phyloP scores from a whole-genome alignment of 2,329 filamentous ascomycete species.

The Colletotrichum costaricense region DNA sequence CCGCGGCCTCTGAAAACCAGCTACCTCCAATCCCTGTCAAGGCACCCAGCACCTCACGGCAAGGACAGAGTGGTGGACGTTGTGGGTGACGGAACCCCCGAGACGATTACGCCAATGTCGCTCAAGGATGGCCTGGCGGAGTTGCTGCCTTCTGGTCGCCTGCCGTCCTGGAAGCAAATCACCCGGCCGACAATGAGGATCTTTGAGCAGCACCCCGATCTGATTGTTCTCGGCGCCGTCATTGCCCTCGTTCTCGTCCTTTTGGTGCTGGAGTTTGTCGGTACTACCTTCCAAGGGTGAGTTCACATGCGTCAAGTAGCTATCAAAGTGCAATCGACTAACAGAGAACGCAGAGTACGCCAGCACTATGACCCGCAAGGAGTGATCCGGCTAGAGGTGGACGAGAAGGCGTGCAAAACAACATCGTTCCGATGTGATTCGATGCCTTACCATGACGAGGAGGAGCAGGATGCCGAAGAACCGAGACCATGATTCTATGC shows the following conservation, averaged over 20 bases:
- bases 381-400: constrained; percentile 17
- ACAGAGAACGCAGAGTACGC: constrained; percentile 10
- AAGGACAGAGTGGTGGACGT: constrained; percentile 34
- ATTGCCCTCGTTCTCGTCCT: constrained; percentile 26
- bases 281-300: constrained; percentile 32
- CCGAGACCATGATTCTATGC: not conserved
- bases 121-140: constrained; percentile 17
- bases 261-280: constrained; percentile 28
- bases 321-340: not conserved
- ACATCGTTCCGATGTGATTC: constrained; percentile 23
- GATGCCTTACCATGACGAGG: constrained; percentile 2
- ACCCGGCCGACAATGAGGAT: not conserved
- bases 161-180: constrained; percentile 22
- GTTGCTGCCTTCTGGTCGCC: constrained; percentile 10
- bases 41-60: not conserved
- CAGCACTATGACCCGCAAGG: constrained; percentile 24
- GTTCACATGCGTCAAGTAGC: not conserved
- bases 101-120: constrained; percentile 26
- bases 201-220: constrained; percentile 32
- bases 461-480: not conserved
- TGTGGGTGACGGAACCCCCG: constrained; percentile 26
- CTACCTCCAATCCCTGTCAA: constrained; percentile 31
- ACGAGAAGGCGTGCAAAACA: constrained; percentile 22
- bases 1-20: constrained; percentile 28
- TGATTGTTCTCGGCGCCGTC: constrained; percentile 29